Base-by-base conservation (phyloP, 768 basidiomycete genomes). In the Scleroderma citrinum region DNA sequence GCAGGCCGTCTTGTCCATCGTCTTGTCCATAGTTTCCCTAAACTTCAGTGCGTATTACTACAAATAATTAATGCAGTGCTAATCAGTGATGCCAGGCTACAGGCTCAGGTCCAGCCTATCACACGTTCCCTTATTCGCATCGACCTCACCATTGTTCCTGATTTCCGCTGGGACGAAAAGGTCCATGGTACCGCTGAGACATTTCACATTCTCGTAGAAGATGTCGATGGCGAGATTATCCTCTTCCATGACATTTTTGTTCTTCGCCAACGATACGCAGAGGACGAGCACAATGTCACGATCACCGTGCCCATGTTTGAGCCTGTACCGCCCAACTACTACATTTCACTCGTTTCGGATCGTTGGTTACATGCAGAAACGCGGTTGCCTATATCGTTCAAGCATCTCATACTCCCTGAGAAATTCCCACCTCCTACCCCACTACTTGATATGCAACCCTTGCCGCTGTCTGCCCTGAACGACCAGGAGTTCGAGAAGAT, bases 151-250 rank as follows among this genome's bases (percentile, higher is more conserved):
- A 94, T 99, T 62, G 81, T 83, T 3, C 94, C 96, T n/a, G 96
- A 98, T 63, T 99, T 98, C 81, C 80, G 86, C 39, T 99, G 96
- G 96, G 94, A 97, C 32, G 90, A 92, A 59, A 91, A 91, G 65
- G 80, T 93, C 6, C 95, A 98, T 56, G 90, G 92, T 3, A 67
- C 75, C 0, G 83, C 91, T 0, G 92, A 98, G 67, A 83, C 87
- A 0, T 99, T 99, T 76, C 80, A 87, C 65, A 92, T 99, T 58
- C 64, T 95, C 23, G 92, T 98, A 21, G 94, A 97, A 65, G 95
- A 99, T 58, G 92, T 97, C 23, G 95, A 98, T 55, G 96, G 96
- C 43, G 96, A 99, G 65, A 81, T 91, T 53, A 85, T 98, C 49
- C 85, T 98, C 26, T 97, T 93, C 79, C 89, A 93, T 55, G 95